Percentiles rank a stretch among this genome's conserved stretches.
Evolutionary conservation across 495 filamentous ascomycete species (phyloP).

Genomic region (Aspergillus indologenus): DNA sequence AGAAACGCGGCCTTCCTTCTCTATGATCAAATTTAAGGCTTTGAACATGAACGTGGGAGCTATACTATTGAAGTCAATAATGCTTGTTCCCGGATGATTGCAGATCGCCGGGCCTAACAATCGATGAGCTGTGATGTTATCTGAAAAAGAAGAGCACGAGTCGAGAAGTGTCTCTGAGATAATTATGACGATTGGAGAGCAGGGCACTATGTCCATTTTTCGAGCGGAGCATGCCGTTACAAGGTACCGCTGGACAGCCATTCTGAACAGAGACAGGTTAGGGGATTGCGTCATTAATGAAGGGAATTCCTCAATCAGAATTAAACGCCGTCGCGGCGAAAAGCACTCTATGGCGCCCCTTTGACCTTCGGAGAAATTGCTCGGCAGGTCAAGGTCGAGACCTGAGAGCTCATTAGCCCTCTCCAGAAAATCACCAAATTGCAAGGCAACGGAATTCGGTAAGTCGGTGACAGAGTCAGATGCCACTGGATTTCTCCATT

Average conservation of each 20-base stretch:
- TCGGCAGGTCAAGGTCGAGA: slow-evolving; percentile 52
- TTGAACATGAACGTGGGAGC: slow-evolving; percentile 83
- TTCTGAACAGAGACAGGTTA: slow-evolving; percentile 68
- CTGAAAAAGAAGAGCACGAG: slow-evolving; percentile 69
- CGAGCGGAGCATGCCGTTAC: slow-evolving; percentile 44
- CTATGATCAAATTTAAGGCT: slow-evolving; percentile 72
- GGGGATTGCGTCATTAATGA: slow-evolving; percentile 70
- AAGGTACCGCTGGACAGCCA: slow-evolving; percentile 70
- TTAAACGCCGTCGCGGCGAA: slow-evolving; percentile 49
- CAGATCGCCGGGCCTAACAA: slow-evolving; percentile 82
- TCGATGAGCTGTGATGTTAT: slow-evolving; percentile 87
- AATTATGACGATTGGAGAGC: slow-evolving; percentile 80
- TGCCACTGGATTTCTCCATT: slow-evolving; percentile 83
- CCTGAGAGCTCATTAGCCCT: slow-evolving; percentile 74
- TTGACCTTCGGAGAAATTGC: background rate
- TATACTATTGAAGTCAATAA: slow-evolving; percentile 89
- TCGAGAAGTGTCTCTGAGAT: slow-evolving; percentile 83
- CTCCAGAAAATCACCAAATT: slow-evolving; percentile 89
- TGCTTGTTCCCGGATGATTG: slow-evolving; percentile 66
- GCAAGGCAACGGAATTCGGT: slow-evolving; percentile 61
- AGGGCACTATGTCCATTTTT: slow-evolving; percentile 18
- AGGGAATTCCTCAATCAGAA: slow-evolving; percentile 93
- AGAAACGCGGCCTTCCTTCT: slow-evolving; percentile 74
- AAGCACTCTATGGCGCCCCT: slow-evolving; percentile 3
- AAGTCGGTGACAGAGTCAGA: slow-evolving; percentile 55